Evolutionary conservation across 129 eudicot species (phyloP), one percentile per base, ranked within the genome.

Genomic region (Oenanthe sinensis): DNA sequence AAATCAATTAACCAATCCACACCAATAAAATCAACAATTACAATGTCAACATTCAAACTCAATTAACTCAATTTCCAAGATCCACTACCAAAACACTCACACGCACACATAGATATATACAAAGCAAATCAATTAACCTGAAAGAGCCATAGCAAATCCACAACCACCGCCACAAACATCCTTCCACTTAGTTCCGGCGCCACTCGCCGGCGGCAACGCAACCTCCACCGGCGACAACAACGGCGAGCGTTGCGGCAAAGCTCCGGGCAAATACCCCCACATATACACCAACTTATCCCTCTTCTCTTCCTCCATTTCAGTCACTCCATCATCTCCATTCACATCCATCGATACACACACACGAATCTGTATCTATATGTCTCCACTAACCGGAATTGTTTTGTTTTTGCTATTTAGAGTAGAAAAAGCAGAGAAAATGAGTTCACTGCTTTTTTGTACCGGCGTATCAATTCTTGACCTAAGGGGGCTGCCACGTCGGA

Each of bases 121-220:
- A 24, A 20, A 20, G n/a, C 28, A 67, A 80, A 42, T 3, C 9
- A 22, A 19, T 49, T 80, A 9, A 86, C 97, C 97, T 81, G 97
- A 91, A 79, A 95, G 84, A 48, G 97, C 97, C 94, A 95, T 87
- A 71, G 99, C 99, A 62, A 95, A 95, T 44, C 99, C 99, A 67
- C 99, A 95, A n/a, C 99, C 99, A 70, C 99, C 99, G 79, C 99
- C 97, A 52, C 94, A 92, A 33, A 95, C 99, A 85, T 90, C 99
- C 72, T 77, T 80, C 97, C 97, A 95, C 8, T 80, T 69, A 37
- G 63, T 60, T 47, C 90, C 92, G 44, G 83, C 85, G 4, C 81
- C 88, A 39, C 81, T 75, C 52, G 87, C 83, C 77, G 85, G 82
- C 68, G 96, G 97, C 17, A 90, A 79, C 78, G 87, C 80, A 77